Evolutionary conservation across 2,329 filamentous ascomycete species (phyloP), one percentile per base, ranked within the genome.

Genomic region (Blastomyces percursus): DNA sequence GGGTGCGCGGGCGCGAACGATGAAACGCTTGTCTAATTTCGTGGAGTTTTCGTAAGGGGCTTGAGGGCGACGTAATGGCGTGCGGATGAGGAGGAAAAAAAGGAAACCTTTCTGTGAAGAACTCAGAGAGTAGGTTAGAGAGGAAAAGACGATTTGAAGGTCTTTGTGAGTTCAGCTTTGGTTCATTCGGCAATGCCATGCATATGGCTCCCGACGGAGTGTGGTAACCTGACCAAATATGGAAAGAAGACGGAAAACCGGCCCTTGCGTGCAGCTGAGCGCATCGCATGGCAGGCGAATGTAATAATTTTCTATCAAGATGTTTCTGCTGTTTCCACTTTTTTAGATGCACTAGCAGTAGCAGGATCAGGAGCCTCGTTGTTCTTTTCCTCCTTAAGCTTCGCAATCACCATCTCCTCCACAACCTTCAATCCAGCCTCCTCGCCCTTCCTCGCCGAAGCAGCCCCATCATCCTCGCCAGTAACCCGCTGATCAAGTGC

Each of bases 401-500:
- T 74, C n/a, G 74, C 74, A 63, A 78, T 71, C 59, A 82, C 71
- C 79, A 82, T 79, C 48, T 76, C 75, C 62, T 80, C 79, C 6
- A 82, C 78, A 4, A 73, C 71, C 69, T 79, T 77, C 64, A 80
- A 77, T 1, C 78, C 80, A 59, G 79, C 79, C 40, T 77, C 78
- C 66, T 82, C 79, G 35, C 73, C 67, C 64, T 77, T 77, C 59
- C 80, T 80, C 1, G 75, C 78, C 32, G 82, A 84, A 19, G 78
- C 80, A 0, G 82, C 82, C 9, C 27, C 27, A n/a, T 67, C 70
- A 51, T 77, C 78, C 3, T 83, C 84, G 1, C 85, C 87, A 8
- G 84, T 83, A 35, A 90, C 86, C 63, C 86, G 81, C 65, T 87
- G 84, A 72, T 96, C 94, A 32, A 99, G 84, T 70, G 91, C 90